Evolutionary conservation across 1,284 basidiomycete species (phyloP).

Genomic region (Kwoniella shivajii): DNA sequence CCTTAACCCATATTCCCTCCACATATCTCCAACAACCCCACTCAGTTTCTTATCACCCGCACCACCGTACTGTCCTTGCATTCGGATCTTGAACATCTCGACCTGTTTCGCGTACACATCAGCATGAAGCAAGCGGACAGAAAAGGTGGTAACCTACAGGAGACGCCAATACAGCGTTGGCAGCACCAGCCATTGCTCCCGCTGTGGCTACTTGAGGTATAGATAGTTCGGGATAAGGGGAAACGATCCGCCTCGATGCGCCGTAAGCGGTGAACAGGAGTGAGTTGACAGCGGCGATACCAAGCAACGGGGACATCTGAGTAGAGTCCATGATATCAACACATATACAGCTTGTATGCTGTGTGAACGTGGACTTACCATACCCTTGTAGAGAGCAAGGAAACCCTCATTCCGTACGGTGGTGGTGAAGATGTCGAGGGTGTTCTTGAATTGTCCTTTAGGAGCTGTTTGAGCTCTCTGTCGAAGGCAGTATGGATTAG

Average conservation of each 20-base stretch:
- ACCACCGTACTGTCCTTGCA: conserved; percentile 72
- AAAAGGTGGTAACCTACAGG: conserved; percentile 61
- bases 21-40: conserved; percentile 75
- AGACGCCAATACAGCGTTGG: conserved; percentile 82
- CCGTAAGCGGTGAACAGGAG: conserved; percentile 90
- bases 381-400: conserved; percentile 89
- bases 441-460: conserved; percentile 71
- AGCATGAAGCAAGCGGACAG: no score
- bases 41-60: conserved; percentile 74
- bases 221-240: conserved; percentile 80
- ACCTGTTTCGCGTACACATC: conserved; percentile 36
- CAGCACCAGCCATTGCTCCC: conserved; percentile 86
- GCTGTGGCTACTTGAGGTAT: conserved; percentile 79
- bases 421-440: conserved; percentile 80
- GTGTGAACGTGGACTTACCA: conserved; percentile 6
- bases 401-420: conserved; percentile 85
- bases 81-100: conserved; percentile 72
- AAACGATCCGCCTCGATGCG: conserved; percentile 75
- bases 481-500: neutral
- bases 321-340: neutral
- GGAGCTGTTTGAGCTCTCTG: conserved; percentile 58
- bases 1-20: conserved; percentile 77
- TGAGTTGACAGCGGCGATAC: conserved; percentile 96
- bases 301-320: conserved; percentile 79
- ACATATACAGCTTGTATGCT: neutral